Base-by-base conservation (phyloP, 805 yeast species). In the Teunomyces gatunensis region DNA sequence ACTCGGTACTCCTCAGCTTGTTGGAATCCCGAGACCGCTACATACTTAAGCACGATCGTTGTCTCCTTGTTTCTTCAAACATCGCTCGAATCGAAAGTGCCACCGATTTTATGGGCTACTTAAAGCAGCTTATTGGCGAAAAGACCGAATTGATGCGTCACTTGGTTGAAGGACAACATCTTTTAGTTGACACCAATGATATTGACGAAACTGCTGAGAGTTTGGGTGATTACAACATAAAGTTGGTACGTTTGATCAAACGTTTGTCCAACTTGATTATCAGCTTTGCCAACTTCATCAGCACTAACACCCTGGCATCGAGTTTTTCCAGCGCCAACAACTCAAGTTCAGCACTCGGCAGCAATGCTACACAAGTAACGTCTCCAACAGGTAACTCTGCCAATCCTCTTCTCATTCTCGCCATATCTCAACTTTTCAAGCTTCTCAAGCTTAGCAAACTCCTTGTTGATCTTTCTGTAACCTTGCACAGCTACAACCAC, bases 61-160 rank as follows among this genome's bases (percentile, higher is more conserved):
- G 5, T n/a, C 12, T 7, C 4, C 33, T 23, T 4, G 15, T 37
- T 11, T 29, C 27, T 18, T 41, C 13, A 17, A 18, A 6, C 27
- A 12, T 10, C 2, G 17, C 37, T 12, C 20, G 30, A 12, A 20
- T 23, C 23, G 25, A 13, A 12, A 20, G 21, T 18, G 40, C 33
- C 15, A 39, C 40, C 7, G 48, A 47, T 32, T 50, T 47, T 13
- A 40, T 57, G 54, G 12, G 33, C 39, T 56, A 55, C 18, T 68
- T 73, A 42, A 50, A 58, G 36, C 58, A 50, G 4, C 52, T 71
- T 12, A 54, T 69, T 2, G 51, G 57, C 12, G 70, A 68, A 13
- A 75, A 74, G 47, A 64, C 59, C 51, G 74, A 69, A 36, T 55
- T 76, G 12, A 52, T 65, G 28, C 55, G 59, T n/a, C 74, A 63